Base-by-base conservation (phyloP, 2,329 filamentous ascomycete genomes). In the Zarea fungicola region DNA sequence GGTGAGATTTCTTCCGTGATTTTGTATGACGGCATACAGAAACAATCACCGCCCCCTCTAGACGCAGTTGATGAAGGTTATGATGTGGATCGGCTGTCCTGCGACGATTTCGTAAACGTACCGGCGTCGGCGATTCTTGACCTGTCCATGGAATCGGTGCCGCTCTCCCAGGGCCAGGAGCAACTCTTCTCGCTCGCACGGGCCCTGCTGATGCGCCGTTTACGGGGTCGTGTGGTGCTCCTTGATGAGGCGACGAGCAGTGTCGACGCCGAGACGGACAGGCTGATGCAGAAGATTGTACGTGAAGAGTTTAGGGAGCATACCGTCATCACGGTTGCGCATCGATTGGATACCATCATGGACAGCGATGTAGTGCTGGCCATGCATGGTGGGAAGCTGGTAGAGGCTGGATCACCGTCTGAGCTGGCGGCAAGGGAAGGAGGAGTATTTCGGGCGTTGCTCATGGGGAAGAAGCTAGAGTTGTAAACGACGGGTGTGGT, bases 161-260 rank as follows among this genome's bases (percentile, higher is more conserved):
- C 34, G 6, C 43, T 46, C 23, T 46, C 43, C 5, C 43, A 46
- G 43, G 43, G 32, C 23, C 43, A 46, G 18, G 19, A 46, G 16
- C 43, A 46, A 32, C 32, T 46, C 16, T 46, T 46, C 23, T 46
- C 43, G 11, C 43, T 46, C 1, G 32, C 43, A 18, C 43, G 43
- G 6, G 43, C 43, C 4, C 32, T 46, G 9, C 8, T 46, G n/a
- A 46, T 46, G 43, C 31, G 32, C 9, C 43, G 9, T 9, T 13
- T 29, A 7, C 34, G 34, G 2, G 34, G 34, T 16, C 16, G 18
- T 16, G 18, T 36, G 8, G 34, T 36, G 18, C 34, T 36, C 16
- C 34, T 36, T 19, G 34, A 36, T 16, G 34, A 36, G 9, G 34
- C 34, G 6, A 36, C 34, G 14, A 42, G 40, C 25, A 42, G 23